Evolutionary conservation across 2,329 filamentous ascomycete species (phyloP).

Genomic region (Berkeleyomyces basicola): DNA sequence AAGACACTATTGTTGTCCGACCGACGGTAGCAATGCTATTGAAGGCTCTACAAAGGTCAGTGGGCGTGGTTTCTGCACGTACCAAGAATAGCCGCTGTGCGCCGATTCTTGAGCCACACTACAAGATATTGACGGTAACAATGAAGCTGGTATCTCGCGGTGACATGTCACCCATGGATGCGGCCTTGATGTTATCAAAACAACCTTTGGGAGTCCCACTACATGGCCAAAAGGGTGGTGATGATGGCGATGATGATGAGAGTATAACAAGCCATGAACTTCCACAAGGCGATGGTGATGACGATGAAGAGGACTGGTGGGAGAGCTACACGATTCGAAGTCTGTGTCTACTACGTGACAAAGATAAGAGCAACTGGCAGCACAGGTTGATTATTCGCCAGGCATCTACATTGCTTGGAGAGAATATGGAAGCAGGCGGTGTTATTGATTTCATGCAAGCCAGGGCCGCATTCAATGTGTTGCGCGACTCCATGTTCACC

Average conservation of each 20-base stretch:
- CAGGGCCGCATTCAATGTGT: constrained; percentile 62
- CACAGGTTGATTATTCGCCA: constrained; percentile 76
- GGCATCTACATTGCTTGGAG: constrained; percentile 37
- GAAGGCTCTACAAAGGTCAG: constrained; percentile 32
- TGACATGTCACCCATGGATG: constrained; percentile 32
- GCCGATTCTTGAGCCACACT: constrained; percentile 78
- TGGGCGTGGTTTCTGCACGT: constrained; percentile 32
- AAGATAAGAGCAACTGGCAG: constrained; percentile 91
- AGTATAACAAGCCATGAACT: constrained; percentile 7
- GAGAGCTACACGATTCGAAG: constrained; percentile 37
- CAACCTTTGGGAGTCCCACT: constrained; percentile 33
- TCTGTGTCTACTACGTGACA: constrained; percentile 38
- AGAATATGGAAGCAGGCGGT: constrained; percentile 24
- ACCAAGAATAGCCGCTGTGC: constrained; percentile 47
- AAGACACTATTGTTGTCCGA: constrained; percentile 12
- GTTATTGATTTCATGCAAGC: constrained; percentile 40
- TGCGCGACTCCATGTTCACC: constrained; percentile 60
- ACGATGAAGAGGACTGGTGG: constrained; percentile 43
- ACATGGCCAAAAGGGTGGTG: constrained; percentile 1
- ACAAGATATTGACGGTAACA: constrained; percentile 69
- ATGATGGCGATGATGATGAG: constrained; percentile 24
- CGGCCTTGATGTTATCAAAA: constrained; percentile 35
- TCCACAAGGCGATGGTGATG: constrained; percentile 20
- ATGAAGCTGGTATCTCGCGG: constrained; percentile 58
- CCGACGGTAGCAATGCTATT: constrained; percentile 29